phyloP scores from a whole-genome alignment of 176 grass and related monocot species.

The Eremochloa ophiuroides region DNA sequence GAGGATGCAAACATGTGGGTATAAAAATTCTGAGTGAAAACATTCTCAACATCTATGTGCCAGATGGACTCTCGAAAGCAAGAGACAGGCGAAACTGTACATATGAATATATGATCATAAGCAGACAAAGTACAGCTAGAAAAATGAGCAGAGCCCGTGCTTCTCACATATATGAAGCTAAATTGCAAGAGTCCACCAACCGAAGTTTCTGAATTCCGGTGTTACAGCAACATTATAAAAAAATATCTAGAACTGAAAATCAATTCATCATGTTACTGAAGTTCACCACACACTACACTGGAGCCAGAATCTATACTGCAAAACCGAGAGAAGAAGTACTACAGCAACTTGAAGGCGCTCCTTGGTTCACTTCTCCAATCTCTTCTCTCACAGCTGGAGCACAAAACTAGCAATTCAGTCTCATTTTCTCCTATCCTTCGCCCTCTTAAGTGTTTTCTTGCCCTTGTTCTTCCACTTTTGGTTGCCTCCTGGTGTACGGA shows the following conservation, averaged over 20 bases:
- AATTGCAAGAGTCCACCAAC: not conserved
- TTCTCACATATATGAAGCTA: not conserved
- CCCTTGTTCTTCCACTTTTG: conserved; percentile 88
- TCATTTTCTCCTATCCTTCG: conserved; percentile 69
- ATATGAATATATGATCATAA: not conserved
- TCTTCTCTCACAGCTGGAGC: not conserved
- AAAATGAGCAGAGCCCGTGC: not conserved
- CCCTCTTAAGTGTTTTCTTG: conserved; percentile 57
- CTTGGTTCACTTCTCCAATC: not conserved
- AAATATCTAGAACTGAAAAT: not conserved
- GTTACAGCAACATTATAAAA: not conserved
- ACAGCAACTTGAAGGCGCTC: not conserved
- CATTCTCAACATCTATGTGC: not conserved
- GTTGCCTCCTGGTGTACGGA: conserved; percentile 42
- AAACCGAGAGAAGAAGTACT: not conserved
- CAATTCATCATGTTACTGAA: not conserved
- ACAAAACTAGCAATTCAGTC: not conserved
- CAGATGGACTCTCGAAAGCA: not conserved
- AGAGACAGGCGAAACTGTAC: not conserved
- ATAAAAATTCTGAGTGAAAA: not conserved
- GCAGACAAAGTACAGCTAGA: not conserved
- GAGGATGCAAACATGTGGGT: not conserved
- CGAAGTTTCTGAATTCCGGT: not conserved
- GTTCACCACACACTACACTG: not conserved
- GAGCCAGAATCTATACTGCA: not conserved